phyloP scores from a whole-genome alignment of 176 grass and related monocot genomes.

The Rhynchospora pubera region DNA sequence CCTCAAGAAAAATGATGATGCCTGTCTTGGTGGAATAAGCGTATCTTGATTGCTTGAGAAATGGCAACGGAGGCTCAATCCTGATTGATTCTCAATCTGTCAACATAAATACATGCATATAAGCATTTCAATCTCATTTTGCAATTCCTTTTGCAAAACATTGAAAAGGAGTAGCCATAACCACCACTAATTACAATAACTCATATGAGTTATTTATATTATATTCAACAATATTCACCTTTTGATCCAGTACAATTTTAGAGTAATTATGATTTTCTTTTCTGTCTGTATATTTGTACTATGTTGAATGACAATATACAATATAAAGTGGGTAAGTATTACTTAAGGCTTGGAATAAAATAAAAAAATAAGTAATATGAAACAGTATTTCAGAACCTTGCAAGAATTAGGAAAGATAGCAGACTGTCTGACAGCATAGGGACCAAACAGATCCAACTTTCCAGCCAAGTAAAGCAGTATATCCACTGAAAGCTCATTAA shows the following conservation, averaged over 20 bases:
- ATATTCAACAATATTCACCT: not conserved
- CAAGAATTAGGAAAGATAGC: slow-evolving; percentile 79
- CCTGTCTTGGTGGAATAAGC: slow-evolving; percentile 49
- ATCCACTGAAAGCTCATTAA: slow-evolving; percentile 69
- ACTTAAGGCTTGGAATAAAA: not conserved
- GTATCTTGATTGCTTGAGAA: slow-evolving; percentile 58
- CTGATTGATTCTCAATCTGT: slow-evolving; percentile 78
- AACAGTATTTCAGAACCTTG: slow-evolving; percentile 46
- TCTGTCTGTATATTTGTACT: not conserved
- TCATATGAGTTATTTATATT: not conserved
- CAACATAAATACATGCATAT: slow-evolving; percentile 30
- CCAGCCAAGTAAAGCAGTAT: slow-evolving; percentile 67
- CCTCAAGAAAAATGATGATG: slow-evolving; percentile 77
- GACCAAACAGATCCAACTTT: slow-evolving; percentile 62
- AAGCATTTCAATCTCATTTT: slow-evolving; percentile 2
- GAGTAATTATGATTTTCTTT: not conserved
- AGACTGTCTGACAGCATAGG: slow-evolving; percentile 69
- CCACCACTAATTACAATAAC: not conserved
- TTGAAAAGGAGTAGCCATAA: not conserved
- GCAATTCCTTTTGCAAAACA: not conserved
- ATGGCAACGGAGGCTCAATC: slow-evolving; percentile 67
- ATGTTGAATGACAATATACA: not conserved
- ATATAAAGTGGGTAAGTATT: not conserved
- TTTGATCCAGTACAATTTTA: not conserved
- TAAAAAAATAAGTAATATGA: not conserved